Conservation (phyloP, 345 rosid genomes). For the Hypericum androsaemum region DNA sequence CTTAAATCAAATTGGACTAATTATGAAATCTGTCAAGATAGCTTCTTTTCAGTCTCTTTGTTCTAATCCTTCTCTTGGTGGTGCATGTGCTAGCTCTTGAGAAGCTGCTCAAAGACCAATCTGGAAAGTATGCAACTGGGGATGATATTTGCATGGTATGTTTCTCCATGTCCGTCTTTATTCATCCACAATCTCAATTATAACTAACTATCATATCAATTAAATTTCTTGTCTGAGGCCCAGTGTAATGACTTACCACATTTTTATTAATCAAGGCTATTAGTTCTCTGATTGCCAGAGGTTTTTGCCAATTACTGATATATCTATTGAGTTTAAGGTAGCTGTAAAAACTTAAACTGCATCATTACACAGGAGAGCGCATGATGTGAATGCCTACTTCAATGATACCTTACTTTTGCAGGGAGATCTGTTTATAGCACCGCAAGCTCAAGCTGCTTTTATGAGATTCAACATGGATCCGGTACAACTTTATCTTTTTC, state of each 20-base stretch:
- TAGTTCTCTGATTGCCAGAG: no score
- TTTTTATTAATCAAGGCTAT: no score
- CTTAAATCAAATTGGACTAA: no score
- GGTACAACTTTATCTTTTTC: slow-evolving; percentile 31
- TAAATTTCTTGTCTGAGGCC: neutral
- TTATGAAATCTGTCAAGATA: neutral
- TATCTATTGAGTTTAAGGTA: neutral
- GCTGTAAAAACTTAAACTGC: neutral
- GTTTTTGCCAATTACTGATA: neutral
- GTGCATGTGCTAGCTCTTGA: slow-evolving; percentile 50
- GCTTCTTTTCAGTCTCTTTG: neutral
- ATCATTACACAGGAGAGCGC: neutral
- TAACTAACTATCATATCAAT: neutral
- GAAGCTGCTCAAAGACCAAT: slow-evolving; percentile 43
- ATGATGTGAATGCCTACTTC: neutral
- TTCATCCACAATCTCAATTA: neutral
- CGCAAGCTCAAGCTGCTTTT: slow-evolving; percentile 47
- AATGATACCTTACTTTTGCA: slow-evolving; percentile 24
- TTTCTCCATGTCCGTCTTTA: slow-evolving; percentile 7
- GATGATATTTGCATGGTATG: slow-evolving; percentile 62
- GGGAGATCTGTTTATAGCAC: slow-evolving; percentile 81
- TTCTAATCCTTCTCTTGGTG: slow-evolving; percentile 4
- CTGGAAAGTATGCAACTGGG: slow-evolving; percentile 72
- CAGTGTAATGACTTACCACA: no score
- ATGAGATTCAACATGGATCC: slow-evolving; percentile 51